A percentile compares a stretch with the other conserved stretches of the same genome.
Evolutionary conservation across 2,329 filamentous ascomycete species (phyloP).

Genomic region (Tolypocladium pustulatum): DNA sequence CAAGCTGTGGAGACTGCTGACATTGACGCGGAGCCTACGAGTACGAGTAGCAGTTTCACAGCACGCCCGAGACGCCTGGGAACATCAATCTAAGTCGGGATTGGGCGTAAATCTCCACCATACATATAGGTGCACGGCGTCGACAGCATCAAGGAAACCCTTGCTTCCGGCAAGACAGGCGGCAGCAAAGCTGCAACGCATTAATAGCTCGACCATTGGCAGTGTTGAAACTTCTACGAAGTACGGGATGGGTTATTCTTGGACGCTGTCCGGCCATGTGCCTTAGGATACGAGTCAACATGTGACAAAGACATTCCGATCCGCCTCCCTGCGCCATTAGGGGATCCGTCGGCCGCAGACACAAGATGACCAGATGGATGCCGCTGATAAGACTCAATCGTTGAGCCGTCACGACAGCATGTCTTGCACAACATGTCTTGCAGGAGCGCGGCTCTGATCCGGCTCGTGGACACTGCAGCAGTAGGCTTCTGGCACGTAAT

Average conservation of each 20-base stretch:
- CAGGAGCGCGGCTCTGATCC: not conserved
- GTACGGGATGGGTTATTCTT: not conserved
- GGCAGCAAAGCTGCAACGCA: not conserved
- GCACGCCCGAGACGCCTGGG: too few relatives aligned
- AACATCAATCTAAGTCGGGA: not conserved
- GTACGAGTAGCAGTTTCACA: not conserved
- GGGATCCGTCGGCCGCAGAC: not conserved
- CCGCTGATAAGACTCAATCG: not conserved
- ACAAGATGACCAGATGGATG: not conserved
- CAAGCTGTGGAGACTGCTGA: not conserved
- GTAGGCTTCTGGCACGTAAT: not conserved
- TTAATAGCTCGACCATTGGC: not conserved
- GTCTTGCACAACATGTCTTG: not conserved
- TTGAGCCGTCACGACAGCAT: not conserved
- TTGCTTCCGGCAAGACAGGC: not conserved
- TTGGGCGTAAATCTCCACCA: not conserved
- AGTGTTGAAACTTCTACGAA: not conserved
- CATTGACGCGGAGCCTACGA: not conserved
- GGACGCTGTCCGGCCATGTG: not conserved
- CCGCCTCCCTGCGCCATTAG: not conserved
- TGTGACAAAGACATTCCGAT: not conserved
- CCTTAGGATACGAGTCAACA: not conserved
- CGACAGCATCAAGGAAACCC: not conserved
- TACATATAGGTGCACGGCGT: not conserved
- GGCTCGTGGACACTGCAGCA: not conserved